Conservation (phyloP, 2,329 filamentous ascomycete species). For the Scolecobasidium constrictum region DNA sequence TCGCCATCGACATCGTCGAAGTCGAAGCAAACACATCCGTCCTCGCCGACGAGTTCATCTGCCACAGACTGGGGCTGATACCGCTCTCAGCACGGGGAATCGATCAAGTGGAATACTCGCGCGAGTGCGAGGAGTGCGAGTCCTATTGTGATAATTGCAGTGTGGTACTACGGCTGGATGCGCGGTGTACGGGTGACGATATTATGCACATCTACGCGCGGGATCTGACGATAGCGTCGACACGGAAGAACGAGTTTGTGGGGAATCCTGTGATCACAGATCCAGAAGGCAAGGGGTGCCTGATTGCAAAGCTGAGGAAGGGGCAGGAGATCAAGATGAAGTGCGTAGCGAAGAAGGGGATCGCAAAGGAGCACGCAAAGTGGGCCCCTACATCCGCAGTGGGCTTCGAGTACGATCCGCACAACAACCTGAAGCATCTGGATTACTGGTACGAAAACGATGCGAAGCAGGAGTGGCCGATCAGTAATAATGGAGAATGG, state of each 20-base stretch:
- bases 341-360: slow-evolving; percentile 95
- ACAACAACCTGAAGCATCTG: slow-evolving; percentile 87
- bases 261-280: slow-evolving; percentile 79
- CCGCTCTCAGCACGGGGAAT: slow-evolving; percentile 78
- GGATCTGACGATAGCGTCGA: slow-evolving; percentile 65
- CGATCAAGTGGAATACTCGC: slow-evolving; percentile 71
- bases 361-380: slow-evolving; percentile 97
- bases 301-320: slow-evolving; percentile 83
- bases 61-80: slow-evolving; percentile 81
- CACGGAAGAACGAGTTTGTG: slow-evolving; percentile 60
- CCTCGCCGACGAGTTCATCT: slow-evolving; percentile 89
- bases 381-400: slow-evolving; percentile 91
- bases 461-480: slow-evolving; percentile 75
- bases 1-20: slow-evolving; percentile 91
- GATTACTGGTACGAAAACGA: slow-evolving; percentile 94
- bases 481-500: slow-evolving; percentile 67
- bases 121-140: slow-evolving; percentile 96
- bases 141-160: slow-evolving; percentile 89
- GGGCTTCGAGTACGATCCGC: slow-evolving; percentile 95
- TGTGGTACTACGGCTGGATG: slow-evolving; percentile 73
- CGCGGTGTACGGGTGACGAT: slow-evolving; percentile 72
- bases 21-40: slow-evolving; percentile 92
- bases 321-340: slow-evolving; percentile 84
- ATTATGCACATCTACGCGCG: slow-evolving; percentile 91
- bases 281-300: slow-evolving; percentile 64